phyloP scores from a whole-genome alignment of 75 land plant genomes.

The Larix kaempferi region DNA sequence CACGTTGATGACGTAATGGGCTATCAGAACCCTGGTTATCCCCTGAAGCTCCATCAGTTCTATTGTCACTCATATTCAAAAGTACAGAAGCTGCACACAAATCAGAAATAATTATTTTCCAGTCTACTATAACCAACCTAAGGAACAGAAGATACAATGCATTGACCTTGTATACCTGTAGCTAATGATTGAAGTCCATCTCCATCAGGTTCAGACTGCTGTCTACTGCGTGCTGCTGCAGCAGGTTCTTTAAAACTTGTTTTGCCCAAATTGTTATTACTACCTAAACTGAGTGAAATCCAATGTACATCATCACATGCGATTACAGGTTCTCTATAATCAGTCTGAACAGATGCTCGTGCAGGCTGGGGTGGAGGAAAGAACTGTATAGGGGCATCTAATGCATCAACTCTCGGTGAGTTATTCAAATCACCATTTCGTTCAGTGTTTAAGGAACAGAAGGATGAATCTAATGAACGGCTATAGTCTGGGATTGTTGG shows the following conservation, averaged over 20 bases:
- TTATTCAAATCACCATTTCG: constrained; percentile 47
- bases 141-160: not conserved
- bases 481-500: constrained; percentile 22
- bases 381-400: constrained; percentile 69
- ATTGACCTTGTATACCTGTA: constrained; percentile 27
- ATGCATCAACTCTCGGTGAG: constrained; percentile 44
- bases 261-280: constrained; percentile 32
- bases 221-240: constrained; percentile 25
- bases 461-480: constrained; percentile 9
- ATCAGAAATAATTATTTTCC: constrained; percentile 2
- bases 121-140: not conserved
- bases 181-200: constrained; percentile 37
- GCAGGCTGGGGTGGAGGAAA: constrained; percentile 80
- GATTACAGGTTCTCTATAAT: constrained; percentile 35
- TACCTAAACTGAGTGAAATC: constrained; percentile 85
- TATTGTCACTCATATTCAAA: constrained; percentile 52
- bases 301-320: constrained; percentile 55
- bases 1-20: constrained; percentile 57
- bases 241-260: constrained; percentile 18
- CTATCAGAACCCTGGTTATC: constrained; percentile 40
- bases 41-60: constrained; percentile 24
- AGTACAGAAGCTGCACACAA: constrained; percentile 56
- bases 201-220: constrained; percentile 32
- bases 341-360: constrained; percentile 32
- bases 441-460: constrained; percentile 26